phyloP scores from a whole-genome alignment of 1,284 basidiomycete genomes.

The Ceratobasidium sp. region DNA sequence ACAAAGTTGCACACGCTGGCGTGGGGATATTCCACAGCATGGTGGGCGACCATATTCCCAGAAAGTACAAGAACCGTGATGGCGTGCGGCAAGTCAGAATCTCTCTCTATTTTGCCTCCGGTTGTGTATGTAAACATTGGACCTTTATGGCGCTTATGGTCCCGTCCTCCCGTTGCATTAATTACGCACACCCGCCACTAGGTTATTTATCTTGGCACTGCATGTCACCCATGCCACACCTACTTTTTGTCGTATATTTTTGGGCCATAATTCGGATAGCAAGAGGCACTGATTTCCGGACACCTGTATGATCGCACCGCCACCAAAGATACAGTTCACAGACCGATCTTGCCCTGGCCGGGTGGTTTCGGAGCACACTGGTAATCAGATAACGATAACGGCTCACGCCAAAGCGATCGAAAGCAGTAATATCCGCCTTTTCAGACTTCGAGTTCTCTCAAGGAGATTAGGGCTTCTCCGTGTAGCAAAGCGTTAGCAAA shows the following conservation, averaged over 20 bases:
- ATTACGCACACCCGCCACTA: too few relatives aligned
- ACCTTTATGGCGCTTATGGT: background rate
- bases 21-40: background rate
- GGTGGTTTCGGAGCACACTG: background rate
- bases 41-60: background rate
- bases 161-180: too few relatives aligned
- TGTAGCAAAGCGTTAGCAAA: too few relatives aligned
- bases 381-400: background rate
- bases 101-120: background rate
- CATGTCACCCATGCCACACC: too few relatives aligned
- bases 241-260: background rate
- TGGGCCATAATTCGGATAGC: background rate
- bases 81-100: background rate
- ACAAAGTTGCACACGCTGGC: background rate
- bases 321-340: too few relatives aligned
- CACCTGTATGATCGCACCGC: background rate
- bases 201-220: too few relatives aligned
- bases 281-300: background rate
- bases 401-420: background rate
- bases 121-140: background rate
- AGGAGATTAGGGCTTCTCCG: too few relatives aligned
- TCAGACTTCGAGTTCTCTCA: background rate
- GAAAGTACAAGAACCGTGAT: slow-evolving; percentile 4
- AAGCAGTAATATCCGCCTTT: background rate
- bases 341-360: background rate